These are phyloP conservation scores for Sonneratia alba DNA, from an alignment of 345 rosid species.

Conservation along the genomic window DNA sequence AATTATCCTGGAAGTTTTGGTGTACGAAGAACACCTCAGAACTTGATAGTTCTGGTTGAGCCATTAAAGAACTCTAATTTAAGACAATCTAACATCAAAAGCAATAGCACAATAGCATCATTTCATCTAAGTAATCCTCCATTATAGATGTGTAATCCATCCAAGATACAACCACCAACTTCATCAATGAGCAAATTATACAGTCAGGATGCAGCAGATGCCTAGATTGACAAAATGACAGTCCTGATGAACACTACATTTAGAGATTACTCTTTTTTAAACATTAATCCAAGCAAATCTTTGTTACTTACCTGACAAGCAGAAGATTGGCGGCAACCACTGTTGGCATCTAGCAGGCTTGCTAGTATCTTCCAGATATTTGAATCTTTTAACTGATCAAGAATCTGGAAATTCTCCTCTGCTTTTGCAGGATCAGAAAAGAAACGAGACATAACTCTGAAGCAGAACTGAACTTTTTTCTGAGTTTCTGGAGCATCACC, in stretches of 20 bases:
- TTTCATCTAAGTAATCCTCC: neutral
- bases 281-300: conserved; percentile 1
- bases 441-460: conserved; percentile 78
- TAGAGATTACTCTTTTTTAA: neutral
- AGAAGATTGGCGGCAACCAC: conserved; percentile 50
- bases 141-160: neutral
- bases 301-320: conserved; percentile 52
- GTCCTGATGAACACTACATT: neutral
- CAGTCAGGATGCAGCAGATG: neutral
- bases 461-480: conserved; percentile 65
- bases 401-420: conserved; percentile 79
- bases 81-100: neutral
- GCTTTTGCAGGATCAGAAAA: conserved; percentile 78
- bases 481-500: conserved; percentile 76
- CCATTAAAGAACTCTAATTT: neutral
- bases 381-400: conserved; percentile 91
- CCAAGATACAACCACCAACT: neutral
- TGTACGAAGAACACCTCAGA: neutral
- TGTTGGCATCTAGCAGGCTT: conserved; percentile 61
- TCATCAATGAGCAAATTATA: neutral
- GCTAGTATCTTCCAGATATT: conserved; percentile 83
- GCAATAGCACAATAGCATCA: neutral
- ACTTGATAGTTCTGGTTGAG: neutral
- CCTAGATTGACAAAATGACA: neutral
- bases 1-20: neutral